Conservation (phyloP, 2,329 filamentous ascomycete genomes). For the Stenocarpella maydis region DNA sequence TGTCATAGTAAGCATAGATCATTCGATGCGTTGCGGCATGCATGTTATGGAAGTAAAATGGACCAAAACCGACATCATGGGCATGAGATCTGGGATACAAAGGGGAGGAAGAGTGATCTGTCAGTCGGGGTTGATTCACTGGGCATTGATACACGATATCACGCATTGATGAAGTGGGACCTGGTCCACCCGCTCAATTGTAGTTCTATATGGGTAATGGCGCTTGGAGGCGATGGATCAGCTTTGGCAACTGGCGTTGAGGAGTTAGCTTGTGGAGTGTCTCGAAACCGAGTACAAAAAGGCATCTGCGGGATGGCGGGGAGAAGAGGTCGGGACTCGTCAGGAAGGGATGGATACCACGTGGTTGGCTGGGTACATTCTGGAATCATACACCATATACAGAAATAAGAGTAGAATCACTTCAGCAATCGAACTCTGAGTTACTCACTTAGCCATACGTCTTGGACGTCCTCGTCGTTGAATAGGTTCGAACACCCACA, state of each 20-base stretch:
- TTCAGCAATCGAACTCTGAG: not conserved
- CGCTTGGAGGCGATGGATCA: constrained; percentile 10
- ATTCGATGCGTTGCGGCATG: not conserved
- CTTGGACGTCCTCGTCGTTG: not conserved
- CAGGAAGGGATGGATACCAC: constrained; percentile 2
- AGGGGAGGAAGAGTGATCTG: not conserved
- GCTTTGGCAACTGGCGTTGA: constrained; percentile 24
- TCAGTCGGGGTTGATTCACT: not conserved
- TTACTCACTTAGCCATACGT: not conserved
- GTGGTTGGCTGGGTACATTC: constrained; percentile 11
- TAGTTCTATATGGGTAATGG: constrained; percentile 23
- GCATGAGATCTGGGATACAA: constrained; percentile 10
- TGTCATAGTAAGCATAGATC: not conserved
- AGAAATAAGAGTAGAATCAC: constrained; percentile 16
- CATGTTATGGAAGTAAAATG: constrained; percentile 1
- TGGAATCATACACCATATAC: constrained; percentile 15
- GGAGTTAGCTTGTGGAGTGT: constrained; percentile 13
- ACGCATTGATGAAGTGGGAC: constrained; percentile 18
- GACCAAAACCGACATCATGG: constrained; percentile 6
- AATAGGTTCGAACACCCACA: too few relatives aligned
- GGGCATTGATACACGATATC: not conserved
- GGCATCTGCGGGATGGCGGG: constrained; percentile 4
- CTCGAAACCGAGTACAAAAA: constrained; percentile 15
- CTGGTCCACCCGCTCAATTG: constrained; percentile 15
- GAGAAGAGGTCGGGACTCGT: not conserved